Base-by-base conservation (phyloP, 441 rosid species). In the Arabidopsis hybrid region DNA sequence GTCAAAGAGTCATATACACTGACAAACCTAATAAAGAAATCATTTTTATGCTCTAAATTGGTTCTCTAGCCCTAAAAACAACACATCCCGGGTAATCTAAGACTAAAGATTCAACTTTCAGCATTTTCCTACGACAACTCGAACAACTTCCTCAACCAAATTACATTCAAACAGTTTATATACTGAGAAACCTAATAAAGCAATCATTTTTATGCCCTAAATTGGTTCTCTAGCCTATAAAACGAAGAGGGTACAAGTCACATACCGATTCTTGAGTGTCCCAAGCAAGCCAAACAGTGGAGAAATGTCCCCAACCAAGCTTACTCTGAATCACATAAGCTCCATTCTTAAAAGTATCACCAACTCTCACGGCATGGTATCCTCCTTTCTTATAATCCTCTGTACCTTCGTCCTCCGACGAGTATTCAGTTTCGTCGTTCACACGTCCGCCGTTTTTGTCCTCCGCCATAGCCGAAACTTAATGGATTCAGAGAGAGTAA, bases 261-360 rank as follows among this genome's bases (percentile, higher is more conserved):
- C 66, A 1, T 86, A 89, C 94, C 63, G 86, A 86, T 67, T 53
- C 75, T 2, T 73, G 86, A n/a, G 84, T 80, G 60, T 89, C 91
- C 88, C 91, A 87, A 75, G 94, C 87, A 74, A 89, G 91, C 91
- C 91, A 89, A 49, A 89, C 94, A 18, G 94, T 89, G 71, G 94
- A 89, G 83, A 89, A 89, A 69, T 89, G 94, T 5, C 94, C 94
- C 94, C 94, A 89, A 3, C 91, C 90, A 61, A 89, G 94, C 88
- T 89, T 89, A 49, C 81, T 79, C 79, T 87, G 94, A 71, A 86
- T 83, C 13, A 87, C 89, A 78, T 89, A 89, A 61, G 82, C 74
- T 16, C 87, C 94, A 49, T 89, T 82, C 86, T 86, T 89, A 70
- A 82, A 89, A 6, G 83, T 72, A 68, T 89, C 94, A 6, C 94